These are phyloP conservation scores for Eurotiales sp. DNA, from an alignment of 2,329 filamentous ascomycete genomes.

Conservation along the genomic window DNA sequence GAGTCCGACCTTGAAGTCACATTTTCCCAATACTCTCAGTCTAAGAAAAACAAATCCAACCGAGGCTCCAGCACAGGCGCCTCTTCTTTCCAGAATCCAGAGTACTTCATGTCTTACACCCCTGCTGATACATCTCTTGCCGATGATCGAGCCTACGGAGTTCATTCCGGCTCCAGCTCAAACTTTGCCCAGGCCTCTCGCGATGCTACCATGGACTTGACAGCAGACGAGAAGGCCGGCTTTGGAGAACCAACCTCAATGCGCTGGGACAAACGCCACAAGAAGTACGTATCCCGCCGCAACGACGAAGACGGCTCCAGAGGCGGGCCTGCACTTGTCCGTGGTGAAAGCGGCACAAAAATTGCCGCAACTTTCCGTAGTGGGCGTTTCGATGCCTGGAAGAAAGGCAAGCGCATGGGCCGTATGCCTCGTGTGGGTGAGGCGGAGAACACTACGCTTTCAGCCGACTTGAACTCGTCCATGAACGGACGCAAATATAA, in stretches of 20 bases:
- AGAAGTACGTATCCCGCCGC: constrained; percentile 85
- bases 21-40: constrained; percentile 58
- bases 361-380: constrained; percentile 91
- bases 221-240: constrained; percentile 76
- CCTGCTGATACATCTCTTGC: constrained; percentile 75
- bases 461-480: constrained; percentile 28
- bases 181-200: constrained; percentile 89
- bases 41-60: constrained; percentile 51
- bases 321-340: constrained; percentile 66
- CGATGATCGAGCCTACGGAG: constrained; percentile 89
- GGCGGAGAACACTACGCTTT: constrained; percentile 54
- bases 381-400: constrained; percentile 91
- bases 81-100: constrained; percentile 70
- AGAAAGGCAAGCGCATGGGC: constrained; percentile 75
- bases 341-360: constrained; percentile 89
- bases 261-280: constrained; percentile 96
- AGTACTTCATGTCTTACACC: constrained; percentile 95
- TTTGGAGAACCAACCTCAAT: constrained; percentile 76
- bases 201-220: constrained; percentile 85
- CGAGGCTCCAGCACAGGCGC: constrained; percentile 22
- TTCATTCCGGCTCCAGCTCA: constrained; percentile 71
- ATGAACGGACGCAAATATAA: constrained; percentile 62
- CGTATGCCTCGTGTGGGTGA: constrained; percentile 80
- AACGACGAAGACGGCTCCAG: constrained; percentile 94
- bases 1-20: constrained; percentile 66